Evolutionary conservation across 345 rosid genomes (phyloP), one percentile per base, ranked within the genome.

Genomic region (Citrus mangshanensis): DNA sequence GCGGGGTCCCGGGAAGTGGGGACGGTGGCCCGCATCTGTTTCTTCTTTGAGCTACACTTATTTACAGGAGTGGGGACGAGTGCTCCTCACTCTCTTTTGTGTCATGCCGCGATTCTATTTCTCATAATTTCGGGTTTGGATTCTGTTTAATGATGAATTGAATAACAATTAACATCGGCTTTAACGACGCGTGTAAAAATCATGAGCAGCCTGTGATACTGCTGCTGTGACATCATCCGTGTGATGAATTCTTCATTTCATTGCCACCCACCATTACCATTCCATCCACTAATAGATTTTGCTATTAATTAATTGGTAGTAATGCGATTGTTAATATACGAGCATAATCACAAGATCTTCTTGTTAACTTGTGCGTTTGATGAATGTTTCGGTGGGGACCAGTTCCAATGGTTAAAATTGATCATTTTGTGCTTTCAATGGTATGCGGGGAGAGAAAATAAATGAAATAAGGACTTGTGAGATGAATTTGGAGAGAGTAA

Each of bases 1-100:
- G 22, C 46, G 1, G 78, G 87, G 87, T 4, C 25, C 87, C 69
- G 5, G 6, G 1, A 22, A 54, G 69, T 81, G 87, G 85, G 87
- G 72, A 63, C 83, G 78, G 62, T 89, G 83, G 32, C 84, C 92
- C 83, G 62, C 67, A 5, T 46, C 34, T 90, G 96, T 84, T 81
- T 69, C 89, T 83, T 71, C 89, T 89, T 89, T 87, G 27, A 83
- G 70, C 89, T 82, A 86, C 95, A 92, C 56, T 64, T 76, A 83
- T 90, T 84, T 87, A 61, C 78, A 60, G 51, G 21, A 9, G 67
- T 22, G 79, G 75, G 90, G 73, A 34, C 80, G 78, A 70, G 89
- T 65, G 30, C 78, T 59, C 54, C 22, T 55, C 62, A n/a, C 18
- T 2, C 59, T 4, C 65, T 58, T 58, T 59, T n/a, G 42, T 8